Conservation (phyloP, 345 rosid species). For the Salix arbutifolia region DNA sequence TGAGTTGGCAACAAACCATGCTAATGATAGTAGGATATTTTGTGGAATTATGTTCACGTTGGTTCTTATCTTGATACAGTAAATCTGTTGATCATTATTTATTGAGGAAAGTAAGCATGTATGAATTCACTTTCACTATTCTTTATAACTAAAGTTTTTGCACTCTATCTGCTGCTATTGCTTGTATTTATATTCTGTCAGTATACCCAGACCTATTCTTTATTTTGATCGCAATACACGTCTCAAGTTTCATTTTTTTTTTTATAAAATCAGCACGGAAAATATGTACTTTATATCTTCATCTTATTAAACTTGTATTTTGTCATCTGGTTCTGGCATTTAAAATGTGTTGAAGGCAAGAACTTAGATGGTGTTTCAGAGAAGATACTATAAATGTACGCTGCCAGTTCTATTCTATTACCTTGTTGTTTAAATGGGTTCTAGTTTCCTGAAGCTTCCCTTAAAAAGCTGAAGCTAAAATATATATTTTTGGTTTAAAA, state of each 20-base stretch:
- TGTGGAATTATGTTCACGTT: background rate
- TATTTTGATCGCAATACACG: background rate
- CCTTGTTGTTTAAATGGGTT: background rate
- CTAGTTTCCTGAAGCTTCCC: background rate
- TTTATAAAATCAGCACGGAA: background rate
- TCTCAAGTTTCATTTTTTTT: background rate
- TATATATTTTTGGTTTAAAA: too few species aligned
- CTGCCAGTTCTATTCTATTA: background rate
- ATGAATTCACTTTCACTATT: background rate
- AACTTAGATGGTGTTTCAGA: background rate
- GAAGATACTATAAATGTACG: background rate
- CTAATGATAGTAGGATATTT: conserved; percentile 16
- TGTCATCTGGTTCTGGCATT: background rate
- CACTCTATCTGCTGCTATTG: background rate
- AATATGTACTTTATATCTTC: background rate
- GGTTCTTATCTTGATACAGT: background rate
- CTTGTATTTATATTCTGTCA: background rate
- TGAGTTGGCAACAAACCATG: conserved; percentile 4
- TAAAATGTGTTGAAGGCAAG: background rate
- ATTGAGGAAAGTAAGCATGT: background rate
- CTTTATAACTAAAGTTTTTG: background rate
- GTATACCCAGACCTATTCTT: background rate
- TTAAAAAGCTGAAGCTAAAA: too few species aligned
- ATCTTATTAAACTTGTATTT: background rate
- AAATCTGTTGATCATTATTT: background rate